Base-by-base conservation (phyloP, 257 asterid genomes). In the Phtheirospermum japonicum region DNA sequence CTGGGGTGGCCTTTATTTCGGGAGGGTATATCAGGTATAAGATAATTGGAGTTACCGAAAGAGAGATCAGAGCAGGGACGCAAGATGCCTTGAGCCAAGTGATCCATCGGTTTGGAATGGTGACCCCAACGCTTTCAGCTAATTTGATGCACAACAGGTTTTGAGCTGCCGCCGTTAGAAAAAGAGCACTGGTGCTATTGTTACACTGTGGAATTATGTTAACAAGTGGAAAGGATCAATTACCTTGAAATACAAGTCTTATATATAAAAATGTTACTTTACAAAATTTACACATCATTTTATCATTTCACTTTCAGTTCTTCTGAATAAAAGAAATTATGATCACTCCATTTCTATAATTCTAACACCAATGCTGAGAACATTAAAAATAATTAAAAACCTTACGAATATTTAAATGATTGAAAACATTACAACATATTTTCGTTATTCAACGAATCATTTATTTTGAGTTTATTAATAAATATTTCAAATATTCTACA, bases 101-200 rank as follows among this genome's bases (percentile, higher is more conserved):
- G 2, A 81, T 59, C 95, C 96, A 91, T 51, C 75, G 73, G 61
- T 70, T 83, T 4, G 90, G 64, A 49, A 88, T 57, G 17, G 79
- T 13, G 42, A 90, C 95, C 0, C 96, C 97, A n/a, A 82, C 62
- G 49, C 83, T 73, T 63, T 85, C 89, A 0, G 97, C 97, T 51
- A 90, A 56, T 61, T 80, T 87, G 49, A 90, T 31, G 31, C 96
- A 87, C 70, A 90, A 20, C 76, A 87, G 26, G 71, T 85, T 90
- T 37, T 90, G 96, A 48, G 97, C 96, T 46, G 96, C 96, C 32
- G 86, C 97, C 12, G 95, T 85, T 57, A 90, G 81, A 59, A 87
- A 87, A n/a, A 90, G 67, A 19, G 96, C 92, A 53, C 96, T 83
- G 58, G 96, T 79, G 77, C 64, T 65, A 52, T 83, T 82, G 70